phyloP scores from a whole-genome alignment of 2,329 filamentous ascomycete species.

The Simplicillium sp. region DNA sequence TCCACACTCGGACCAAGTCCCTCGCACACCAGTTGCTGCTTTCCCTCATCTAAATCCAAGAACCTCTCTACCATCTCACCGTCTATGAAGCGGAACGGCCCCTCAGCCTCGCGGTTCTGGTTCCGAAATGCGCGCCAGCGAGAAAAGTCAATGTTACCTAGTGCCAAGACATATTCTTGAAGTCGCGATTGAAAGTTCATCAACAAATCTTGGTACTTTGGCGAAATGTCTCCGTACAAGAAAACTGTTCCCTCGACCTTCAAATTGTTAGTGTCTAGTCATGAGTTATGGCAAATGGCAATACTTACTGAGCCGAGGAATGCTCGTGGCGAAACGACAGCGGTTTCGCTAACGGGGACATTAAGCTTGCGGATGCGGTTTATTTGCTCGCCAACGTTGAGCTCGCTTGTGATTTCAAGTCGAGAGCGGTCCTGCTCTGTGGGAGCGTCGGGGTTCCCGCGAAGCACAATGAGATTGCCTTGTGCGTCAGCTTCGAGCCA shows the following conservation, averaged over 20 bases:
- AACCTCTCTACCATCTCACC: conserved; percentile 86
- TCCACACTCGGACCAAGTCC: conserved; percentile 52
- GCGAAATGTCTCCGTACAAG: conserved; percentile 71
- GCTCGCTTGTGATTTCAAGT: conserved; percentile 67
- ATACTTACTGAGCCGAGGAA: conserved; percentile 76
- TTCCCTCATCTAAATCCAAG: conserved; percentile 55
- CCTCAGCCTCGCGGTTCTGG: conserved; percentile 60
- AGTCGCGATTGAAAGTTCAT: conserved; percentile 71
- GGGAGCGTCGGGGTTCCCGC: conserved; percentile 61
- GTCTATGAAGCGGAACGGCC: conserved; percentile 82
- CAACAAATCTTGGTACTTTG: conserved; percentile 66
- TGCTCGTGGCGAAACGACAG: conserved; percentile 68
- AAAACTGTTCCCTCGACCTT: conserved; percentile 88
- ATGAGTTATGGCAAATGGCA: conserved; percentile 10
- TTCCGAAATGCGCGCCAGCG: conserved; percentile 77
- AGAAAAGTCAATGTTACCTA: conserved; percentile 68
- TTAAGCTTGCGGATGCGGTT: conserved; percentile 74
- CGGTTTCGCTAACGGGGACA: conserved; percentile 52
- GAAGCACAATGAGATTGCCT: conserved; percentile 78
- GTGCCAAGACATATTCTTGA: conserved; percentile 53
- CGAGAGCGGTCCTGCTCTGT: conserved; percentile 63
- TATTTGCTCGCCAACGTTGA: conserved; percentile 85
- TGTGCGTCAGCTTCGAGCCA: conserved; percentile 82
- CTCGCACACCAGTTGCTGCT: conserved; percentile 42
- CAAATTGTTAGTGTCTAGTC: conserved; percentile 8